A percentile compares a stretch with the other conserved stretches of the same genome.
These are phyloP conservation scores for Gnaphalium uliginosum DNA, from an alignment of 129 eudicot genomes.

Conservation along the genomic window DNA sequence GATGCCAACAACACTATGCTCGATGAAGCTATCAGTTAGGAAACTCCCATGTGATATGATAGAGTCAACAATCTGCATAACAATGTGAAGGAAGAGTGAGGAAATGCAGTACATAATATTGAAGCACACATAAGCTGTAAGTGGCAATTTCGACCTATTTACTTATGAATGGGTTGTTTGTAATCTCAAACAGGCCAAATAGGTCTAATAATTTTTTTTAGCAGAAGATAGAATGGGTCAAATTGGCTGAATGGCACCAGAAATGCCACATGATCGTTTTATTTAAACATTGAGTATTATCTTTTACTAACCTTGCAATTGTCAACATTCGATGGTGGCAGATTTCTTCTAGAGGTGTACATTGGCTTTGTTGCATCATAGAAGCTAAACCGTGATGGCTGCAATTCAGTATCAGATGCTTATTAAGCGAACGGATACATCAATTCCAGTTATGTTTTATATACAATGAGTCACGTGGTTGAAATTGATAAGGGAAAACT, in stretches of 20 bases:
- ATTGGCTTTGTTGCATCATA: conserved; percentile 91
- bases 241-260: background rate
- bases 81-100: conserved; percentile 21
- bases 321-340: conserved; percentile 91
- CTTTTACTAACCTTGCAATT: conserved; percentile 66
- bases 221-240: background rate
- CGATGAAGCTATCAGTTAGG: conserved; percentile 66
- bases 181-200: background rate
- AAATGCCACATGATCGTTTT: background rate
- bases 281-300: background rate
- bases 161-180: background rate
- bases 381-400: conserved; percentile 95
- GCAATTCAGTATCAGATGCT: conserved; percentile 25
- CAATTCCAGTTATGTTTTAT: background rate
- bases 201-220: background rate
- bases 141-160: background rate
- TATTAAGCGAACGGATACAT: background rate
- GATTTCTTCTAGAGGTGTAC: conserved; percentile 93
- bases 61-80: conserved; percentile 79
- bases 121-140: background rate
- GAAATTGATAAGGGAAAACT: background rate
- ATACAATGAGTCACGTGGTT: background rate
- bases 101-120: background rate
- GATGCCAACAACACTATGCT: conserved; percentile 93
- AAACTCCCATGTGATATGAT: conserved; percentile 92